Evolutionary conservation across 73 alveolate genomes (phyloP).

Genomic region (Paramecium primaurelia): DNA sequence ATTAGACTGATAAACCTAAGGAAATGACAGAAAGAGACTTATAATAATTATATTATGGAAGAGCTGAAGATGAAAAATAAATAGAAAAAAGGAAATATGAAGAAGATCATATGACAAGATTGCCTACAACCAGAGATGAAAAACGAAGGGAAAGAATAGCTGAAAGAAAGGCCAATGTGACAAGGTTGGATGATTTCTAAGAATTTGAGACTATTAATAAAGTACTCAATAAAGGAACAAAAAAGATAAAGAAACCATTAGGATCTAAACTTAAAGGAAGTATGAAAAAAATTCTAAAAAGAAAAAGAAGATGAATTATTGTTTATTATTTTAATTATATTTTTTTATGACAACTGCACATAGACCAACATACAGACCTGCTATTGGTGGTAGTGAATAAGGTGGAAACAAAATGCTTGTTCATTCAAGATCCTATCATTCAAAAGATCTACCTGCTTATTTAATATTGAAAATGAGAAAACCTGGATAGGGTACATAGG

Average conservation of each 20-base stretch:
- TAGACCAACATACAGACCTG: slow-evolving; percentile 95
- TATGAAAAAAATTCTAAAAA: neutral
- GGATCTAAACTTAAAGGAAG: neutral
- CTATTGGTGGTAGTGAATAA: slow-evolving; percentile 81
- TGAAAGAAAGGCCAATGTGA: slow-evolving; percentile 1
- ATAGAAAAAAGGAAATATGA: slow-evolving; percentile 20
- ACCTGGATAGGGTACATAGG: slow-evolving; percentile 78
- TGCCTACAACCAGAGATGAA: slow-evolving; percentile 23
- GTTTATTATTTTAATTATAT: neutral
- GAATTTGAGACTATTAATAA: slow-evolving; percentile 36
- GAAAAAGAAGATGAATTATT: slow-evolving; percentile 6
- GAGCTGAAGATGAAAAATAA: slow-evolving; percentile 20
- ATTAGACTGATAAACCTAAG: slow-evolving; percentile 34
- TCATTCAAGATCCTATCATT: slow-evolving; percentile 91
- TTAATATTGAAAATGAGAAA: slow-evolving; percentile 80
- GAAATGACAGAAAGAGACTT: neutral
- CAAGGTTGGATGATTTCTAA: slow-evolving; percentile 12
- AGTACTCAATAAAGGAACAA: neutral
- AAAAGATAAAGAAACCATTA: neutral
- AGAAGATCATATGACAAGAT: slow-evolving; percentile 30
- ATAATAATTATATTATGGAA: slow-evolving; percentile 25
- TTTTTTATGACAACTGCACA: slow-evolving; percentile 97
- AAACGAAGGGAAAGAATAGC: slow-evolving; percentile 26
- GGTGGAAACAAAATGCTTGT: slow-evolving; percentile 86
- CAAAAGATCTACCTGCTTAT: slow-evolving; percentile 95